Percentiles rank a stretch among this genome's conserved stretches.
phyloP scores from a whole-genome alignment of 116 monocot species.

The Cymodocea nodosa region DNA sequence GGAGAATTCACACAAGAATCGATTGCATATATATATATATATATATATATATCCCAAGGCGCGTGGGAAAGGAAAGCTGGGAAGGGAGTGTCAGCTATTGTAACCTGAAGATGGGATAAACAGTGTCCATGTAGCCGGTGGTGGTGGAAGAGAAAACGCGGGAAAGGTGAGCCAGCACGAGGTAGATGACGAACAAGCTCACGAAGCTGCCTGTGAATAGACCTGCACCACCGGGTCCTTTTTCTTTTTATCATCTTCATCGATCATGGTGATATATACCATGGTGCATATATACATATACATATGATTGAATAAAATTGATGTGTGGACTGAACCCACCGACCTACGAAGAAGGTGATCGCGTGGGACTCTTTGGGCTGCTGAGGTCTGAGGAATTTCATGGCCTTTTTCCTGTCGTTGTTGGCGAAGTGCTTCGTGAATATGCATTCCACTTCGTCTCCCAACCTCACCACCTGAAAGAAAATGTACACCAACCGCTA shows the following conservation, averaged over 20 bases:
- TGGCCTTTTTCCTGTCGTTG: conserved; percentile 74
- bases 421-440: conserved; percentile 79
- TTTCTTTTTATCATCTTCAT: too few relatives aligned
- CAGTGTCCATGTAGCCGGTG: conserved; percentile 56
- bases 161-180: conserved; percentile 65
- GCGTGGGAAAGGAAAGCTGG: too few relatives aligned
- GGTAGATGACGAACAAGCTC: conserved; percentile 77
- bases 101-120: conserved; percentile 98
- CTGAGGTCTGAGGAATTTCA: conserved; percentile 82
- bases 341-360: conserved; percentile 82
- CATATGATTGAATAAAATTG: too few relatives aligned
- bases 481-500: background rate
- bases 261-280: too few relatives aligned
- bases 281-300: too few relatives aligned
- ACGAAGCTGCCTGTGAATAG: conserved; percentile 86
- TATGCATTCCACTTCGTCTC: conserved; percentile 75
- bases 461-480: conserved; percentile 64
- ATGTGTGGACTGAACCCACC: too few relatives aligned
- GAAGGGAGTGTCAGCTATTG: too few relatives aligned
- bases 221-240: too few relatives aligned
- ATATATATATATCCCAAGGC: too few relatives aligned
- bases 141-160: conserved; percentile 50
- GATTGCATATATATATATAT: too few relatives aligned
- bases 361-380: conserved; percentile 74
- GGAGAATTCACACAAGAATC: too few relatives aligned